These are phyloP conservation scores for Ichthyophthirius multifiliis DNA, from an alignment of 169 alveolate species.

Conservation along the genomic window DNA sequence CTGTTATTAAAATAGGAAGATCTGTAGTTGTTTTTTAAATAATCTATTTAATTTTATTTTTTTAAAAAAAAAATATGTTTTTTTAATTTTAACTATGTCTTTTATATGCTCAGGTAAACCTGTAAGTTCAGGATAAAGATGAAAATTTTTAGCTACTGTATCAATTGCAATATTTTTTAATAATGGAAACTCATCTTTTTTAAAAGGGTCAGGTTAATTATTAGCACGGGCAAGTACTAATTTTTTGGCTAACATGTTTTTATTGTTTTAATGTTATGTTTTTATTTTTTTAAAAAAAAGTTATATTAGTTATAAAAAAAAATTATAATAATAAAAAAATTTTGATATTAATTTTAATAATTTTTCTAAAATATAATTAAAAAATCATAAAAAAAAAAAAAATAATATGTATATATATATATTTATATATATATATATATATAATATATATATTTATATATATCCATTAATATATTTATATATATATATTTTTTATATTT, in stretches of 20 bases:
- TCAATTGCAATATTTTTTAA: constrained; percentile 33
- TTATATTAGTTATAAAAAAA: too few relatives aligned
- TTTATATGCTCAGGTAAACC: constrained; percentile 17
- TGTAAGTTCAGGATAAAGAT: constrained; percentile 17
- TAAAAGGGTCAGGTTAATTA: constrained; percentile 22
- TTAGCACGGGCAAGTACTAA: constrained; percentile 9
- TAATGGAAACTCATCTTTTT: constrained; percentile 36
- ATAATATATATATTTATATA: too few relatives aligned
- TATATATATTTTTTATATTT: too few relatives aligned
- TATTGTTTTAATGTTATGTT: too few relatives aligned
- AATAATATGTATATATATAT: too few relatives aligned
- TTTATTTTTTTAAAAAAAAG: too few relatives aligned
- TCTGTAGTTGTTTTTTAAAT: constrained; percentile 23
- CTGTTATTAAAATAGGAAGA: constrained; percentile 22
- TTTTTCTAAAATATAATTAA: too few relatives aligned
- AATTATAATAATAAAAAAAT: too few relatives aligned
- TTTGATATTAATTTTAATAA: too few relatives aligned
- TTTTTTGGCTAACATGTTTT: constrained; percentile 20
- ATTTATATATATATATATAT: too few relatives aligned
- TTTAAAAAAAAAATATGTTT: background rate
- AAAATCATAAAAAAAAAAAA: too few relatives aligned
- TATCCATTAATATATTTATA: too few relatives aligned
- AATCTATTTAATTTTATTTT: constrained; percentile 9
- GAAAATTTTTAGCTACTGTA: constrained; percentile 24
- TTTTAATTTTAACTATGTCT: background rate